These are phyloP conservation scores for Hemileia vastatrix DNA, from an alignment of 1,284 basidiomycete genomes.

Conservation along the genomic window DNA sequence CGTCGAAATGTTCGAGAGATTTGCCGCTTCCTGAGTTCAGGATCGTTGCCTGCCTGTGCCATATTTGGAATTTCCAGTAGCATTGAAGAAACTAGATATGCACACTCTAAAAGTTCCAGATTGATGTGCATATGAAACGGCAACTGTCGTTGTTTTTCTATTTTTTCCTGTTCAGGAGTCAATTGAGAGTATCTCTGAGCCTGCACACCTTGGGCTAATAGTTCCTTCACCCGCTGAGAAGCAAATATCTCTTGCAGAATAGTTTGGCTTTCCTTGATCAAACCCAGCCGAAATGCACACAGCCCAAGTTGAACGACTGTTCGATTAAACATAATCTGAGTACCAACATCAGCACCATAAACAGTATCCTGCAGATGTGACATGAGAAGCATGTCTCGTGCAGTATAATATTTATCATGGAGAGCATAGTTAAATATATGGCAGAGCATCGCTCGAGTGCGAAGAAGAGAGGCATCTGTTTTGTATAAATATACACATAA, in stretches of 20 bases:
- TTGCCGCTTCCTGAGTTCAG: constrained; percentile 60
- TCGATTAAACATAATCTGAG: constrained; percentile 97
- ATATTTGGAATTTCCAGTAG: constrained; percentile 91
- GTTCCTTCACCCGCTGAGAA: constrained; percentile 87
- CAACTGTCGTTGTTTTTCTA: constrained; percentile 86
- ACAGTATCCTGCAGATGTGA: constrained; percentile 96
- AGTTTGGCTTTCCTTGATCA: constrained; percentile 86
- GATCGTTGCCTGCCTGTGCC: constrained; percentile 86
- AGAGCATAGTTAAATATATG: constrained; percentile 97
- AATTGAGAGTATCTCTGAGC: constrained; percentile 73
- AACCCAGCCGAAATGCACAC: constrained; percentile 87
- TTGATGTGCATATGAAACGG: constrained; percentile 99
- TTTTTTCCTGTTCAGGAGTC: constrained; percentile 89
- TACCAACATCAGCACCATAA: constrained; percentile 87
- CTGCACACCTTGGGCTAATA: constrained; percentile 92
- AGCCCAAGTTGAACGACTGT: constrained; percentile 94
- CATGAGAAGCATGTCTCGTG: constrained; percentile 97
- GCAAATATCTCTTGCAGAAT: constrained; percentile 93
- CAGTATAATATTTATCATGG: constrained; percentile 91
- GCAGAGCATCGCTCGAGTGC: constrained; percentile 91
- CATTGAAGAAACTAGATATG: constrained; percentile 97
- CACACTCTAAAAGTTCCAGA: constrained; percentile 91
- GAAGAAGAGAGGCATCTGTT: constrained; percentile 75
- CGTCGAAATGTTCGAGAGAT: constrained; percentile 93
- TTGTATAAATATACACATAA: constrained; percentile 91